Conservation (phyloP, 345 rosid genomes). For the Raphanus raphanistrum region DNA sequence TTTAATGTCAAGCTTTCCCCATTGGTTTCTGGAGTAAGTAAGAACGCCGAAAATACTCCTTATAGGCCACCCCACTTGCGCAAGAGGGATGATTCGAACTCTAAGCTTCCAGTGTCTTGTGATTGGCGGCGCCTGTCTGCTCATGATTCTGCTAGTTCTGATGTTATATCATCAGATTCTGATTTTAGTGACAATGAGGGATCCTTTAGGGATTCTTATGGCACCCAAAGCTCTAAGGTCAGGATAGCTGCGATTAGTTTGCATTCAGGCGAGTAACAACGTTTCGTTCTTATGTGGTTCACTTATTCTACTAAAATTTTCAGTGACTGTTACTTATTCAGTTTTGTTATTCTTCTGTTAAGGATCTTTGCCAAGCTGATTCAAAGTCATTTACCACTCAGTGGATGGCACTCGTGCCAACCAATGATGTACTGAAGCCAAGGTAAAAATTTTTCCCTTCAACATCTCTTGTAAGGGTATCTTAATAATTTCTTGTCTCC, state of each 20-base stretch:
- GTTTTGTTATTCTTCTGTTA: slow-evolving; percentile 17
- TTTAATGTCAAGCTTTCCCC: slow-evolving; percentile 37
- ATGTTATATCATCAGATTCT: slow-evolving; percentile 74
- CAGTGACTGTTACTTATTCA: slow-evolving; percentile 6
- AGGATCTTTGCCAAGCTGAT: slow-evolving; percentile 95
- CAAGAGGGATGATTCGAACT: slow-evolving; percentile 50
- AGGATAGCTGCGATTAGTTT: slow-evolving; percentile 75
- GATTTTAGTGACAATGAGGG: slow-evolving; percentile 87
- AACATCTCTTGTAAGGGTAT: slow-evolving; percentile 10
- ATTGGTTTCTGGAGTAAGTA: slow-evolving; percentile 43
- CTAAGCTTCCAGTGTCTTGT: slow-evolving; percentile 43
- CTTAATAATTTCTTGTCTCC: slow-evolving; percentile 19
- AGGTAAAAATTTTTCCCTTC: slow-evolving; percentile 48
- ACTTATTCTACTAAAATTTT: background rate
- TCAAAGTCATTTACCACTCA: slow-evolving; percentile 81
- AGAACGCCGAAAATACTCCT: slow-evolving; percentile 45
- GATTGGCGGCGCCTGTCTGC: slow-evolving; percentile 46
- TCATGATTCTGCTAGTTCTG: slow-evolving; percentile 51
- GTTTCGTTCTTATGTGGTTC: slow-evolving; percentile 18
- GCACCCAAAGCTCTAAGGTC: slow-evolving; percentile 61
- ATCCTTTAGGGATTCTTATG: slow-evolving; percentile 47
- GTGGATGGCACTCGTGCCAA: slow-evolving; percentile 88
- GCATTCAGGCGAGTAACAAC: slow-evolving; percentile 64
- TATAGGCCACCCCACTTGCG: slow-evolving; percentile 96
- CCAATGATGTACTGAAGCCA: slow-evolving; percentile 70